These are phyloP conservation scores for Sphagnum tenellum DNA, from an alignment of 225 moss, liverwort and hornwort species.

Conservation along the genomic window DNA sequence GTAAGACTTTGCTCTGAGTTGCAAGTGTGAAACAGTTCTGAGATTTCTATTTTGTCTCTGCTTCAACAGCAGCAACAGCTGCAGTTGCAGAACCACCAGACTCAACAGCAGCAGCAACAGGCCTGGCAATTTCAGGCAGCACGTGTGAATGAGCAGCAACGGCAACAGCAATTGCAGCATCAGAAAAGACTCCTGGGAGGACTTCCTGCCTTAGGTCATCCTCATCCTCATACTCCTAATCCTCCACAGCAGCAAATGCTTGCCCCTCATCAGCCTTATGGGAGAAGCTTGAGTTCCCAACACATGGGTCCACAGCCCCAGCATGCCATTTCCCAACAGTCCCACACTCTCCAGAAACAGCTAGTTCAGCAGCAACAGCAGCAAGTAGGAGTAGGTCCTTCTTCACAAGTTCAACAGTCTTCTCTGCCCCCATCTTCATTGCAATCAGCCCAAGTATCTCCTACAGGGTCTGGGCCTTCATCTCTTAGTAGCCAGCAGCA, in stretches of 20 bases:
- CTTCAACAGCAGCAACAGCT: slow-evolving; percentile 16
- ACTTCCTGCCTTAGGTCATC: no score
- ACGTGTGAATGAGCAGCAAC: slow-evolving; percentile 24
- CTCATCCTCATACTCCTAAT: slow-evolving; percentile 8
- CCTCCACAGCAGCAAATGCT: slow-evolving; percentile 31
- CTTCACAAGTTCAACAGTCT: slow-evolving; percentile 16
- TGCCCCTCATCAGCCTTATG: slow-evolving; percentile 13
- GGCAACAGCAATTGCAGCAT: slow-evolving; percentile 26
- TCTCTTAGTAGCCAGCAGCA: slow-evolving; percentile 11
- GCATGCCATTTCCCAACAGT: slow-evolving; percentile 22
- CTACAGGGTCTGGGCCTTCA: slow-evolving; percentile 13
- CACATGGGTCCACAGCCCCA: slow-evolving; percentile 19
- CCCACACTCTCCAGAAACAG: slow-evolving; percentile 15
- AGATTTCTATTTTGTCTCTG: no score
- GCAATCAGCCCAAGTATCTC: slow-evolving; percentile 23
- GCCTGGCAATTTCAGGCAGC: slow-evolving; percentile 14
- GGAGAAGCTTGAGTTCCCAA: slow-evolving; percentile 13
- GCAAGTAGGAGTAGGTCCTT: slow-evolving; percentile 2
- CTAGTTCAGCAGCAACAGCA: slow-evolving; percentile 13
- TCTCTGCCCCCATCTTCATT: slow-evolving; percentile 11
- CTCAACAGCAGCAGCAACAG: slow-evolving; percentile 12
- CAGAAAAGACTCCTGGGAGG: slow-evolving; percentile 27
- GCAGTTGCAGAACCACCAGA: slow-evolving; percentile 26
- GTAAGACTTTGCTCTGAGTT: no score
- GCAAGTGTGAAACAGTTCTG: no score